Conservation (phyloP, 2,329 filamentous ascomycete species). For the Alternaria triticina region DNA sequence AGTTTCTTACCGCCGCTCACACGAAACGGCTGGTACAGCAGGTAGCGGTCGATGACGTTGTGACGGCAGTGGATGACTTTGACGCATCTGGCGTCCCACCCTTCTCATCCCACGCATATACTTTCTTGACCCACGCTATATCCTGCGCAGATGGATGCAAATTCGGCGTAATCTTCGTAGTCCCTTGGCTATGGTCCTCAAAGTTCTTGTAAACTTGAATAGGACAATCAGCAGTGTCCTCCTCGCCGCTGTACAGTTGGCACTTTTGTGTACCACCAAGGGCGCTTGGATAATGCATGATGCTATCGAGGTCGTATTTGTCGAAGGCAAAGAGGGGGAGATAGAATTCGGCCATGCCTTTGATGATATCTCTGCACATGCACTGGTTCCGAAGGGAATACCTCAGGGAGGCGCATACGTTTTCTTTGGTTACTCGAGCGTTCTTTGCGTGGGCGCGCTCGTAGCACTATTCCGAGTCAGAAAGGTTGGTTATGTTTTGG, state of each 20-base stretch:
- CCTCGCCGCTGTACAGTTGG: not conserved
- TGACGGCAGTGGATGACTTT: not conserved
- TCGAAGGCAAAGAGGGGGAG: not conserved
- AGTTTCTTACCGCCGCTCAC: too few species aligned
- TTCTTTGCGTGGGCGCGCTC: not conserved
- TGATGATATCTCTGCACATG: not conserved
- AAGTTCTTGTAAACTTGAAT: not conserved
- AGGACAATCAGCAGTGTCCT: not conserved
- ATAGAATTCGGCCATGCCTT: not conserved
- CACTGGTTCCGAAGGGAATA: not conserved
- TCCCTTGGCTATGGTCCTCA: not conserved
- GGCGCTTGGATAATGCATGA: constrained; percentile 3
- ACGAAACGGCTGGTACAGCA: too few species aligned
- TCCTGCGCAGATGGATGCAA: constrained; percentile 1
- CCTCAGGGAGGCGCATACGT: not conserved
- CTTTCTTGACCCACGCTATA: constrained; percentile 1
- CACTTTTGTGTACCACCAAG: not conserved
- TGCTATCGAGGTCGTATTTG: not conserved
- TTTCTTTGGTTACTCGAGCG: not conserved
- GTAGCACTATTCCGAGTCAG: not conserved
- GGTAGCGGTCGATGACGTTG: not conserved
- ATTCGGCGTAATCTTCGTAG: not conserved
- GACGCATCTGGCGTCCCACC: not conserved
- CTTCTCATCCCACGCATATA: not conserved
- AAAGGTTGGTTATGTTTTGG: not conserved